These are phyloP conservation scores for Fusarium sp. DNA, from an alignment of 2,329 filamentous ascomycete genomes.

Conservation along the genomic window DNA sequence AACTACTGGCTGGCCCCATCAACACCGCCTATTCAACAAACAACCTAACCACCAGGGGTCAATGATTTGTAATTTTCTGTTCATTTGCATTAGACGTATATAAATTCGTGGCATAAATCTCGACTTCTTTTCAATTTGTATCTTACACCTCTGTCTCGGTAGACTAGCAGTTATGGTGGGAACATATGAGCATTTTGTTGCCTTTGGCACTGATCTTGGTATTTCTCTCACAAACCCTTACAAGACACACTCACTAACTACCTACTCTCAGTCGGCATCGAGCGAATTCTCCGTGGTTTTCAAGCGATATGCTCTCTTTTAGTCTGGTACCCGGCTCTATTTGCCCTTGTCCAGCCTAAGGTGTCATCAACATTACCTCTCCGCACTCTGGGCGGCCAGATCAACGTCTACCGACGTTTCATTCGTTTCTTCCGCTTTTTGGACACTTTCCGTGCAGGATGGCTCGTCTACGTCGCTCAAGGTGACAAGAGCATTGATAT, in stretches of 20 bases:
- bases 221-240: constrained; percentile 34
- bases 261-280: constrained; percentile 61
- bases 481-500: constrained; percentile 45
- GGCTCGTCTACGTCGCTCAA: constrained; percentile 50
- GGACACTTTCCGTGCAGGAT: constrained; percentile 64
- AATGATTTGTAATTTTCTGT: constrained; percentile 15
- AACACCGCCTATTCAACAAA: constrained; percentile 39
- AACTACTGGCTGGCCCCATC: constrained; percentile 13
- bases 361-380: constrained; percentile 47
- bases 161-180: constrained; percentile 38
- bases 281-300: constrained; percentile 67
- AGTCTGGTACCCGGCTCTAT: constrained; percentile 54
- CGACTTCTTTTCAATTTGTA: background rate
- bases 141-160: background rate
- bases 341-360: constrained; percentile 47
- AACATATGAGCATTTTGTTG: constrained; percentile 49
- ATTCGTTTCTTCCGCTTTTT: constrained; percentile 76
- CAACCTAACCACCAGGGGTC: constrained; percentile 17
- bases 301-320: constrained; percentile 62
- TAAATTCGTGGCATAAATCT: background rate
- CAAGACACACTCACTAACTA: constrained; percentile 13
- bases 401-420: constrained; percentile 65
- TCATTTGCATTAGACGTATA: constrained; percentile 22
- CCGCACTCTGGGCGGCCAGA: constrained; percentile 48
- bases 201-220: constrained; percentile 60